phyloP scores from a whole-genome alignment of 129 eudicot species.

The Arctium lappa region DNA sequence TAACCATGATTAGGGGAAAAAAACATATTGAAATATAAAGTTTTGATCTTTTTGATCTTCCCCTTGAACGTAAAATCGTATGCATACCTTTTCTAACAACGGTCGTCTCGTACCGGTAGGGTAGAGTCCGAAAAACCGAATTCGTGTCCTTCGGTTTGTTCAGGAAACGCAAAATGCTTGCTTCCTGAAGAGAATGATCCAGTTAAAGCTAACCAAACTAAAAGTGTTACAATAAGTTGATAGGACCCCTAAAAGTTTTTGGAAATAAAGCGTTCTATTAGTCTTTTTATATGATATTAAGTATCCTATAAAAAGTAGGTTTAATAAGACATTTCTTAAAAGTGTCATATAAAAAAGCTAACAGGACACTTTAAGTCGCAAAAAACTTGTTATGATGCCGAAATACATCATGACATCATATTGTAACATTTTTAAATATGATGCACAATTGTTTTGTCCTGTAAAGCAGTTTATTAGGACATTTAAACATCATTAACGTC shows the following conservation, averaged over 20 bases:
- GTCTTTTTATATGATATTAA: neutral
- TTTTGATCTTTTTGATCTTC: no score
- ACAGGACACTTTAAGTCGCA: no score
- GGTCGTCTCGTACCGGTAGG: neutral
- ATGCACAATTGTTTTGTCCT: no score
- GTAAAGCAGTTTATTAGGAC: no score
- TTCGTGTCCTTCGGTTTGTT: slow-evolving; percentile 3
- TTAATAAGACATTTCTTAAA: no score
- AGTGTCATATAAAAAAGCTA: no score
- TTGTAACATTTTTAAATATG: no score
- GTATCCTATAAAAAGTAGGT: neutral
- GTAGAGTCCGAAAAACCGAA: neutral
- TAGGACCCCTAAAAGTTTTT: no score
- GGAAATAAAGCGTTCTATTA: neutral
- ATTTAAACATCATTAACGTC: no score
- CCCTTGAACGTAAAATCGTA: neutral
- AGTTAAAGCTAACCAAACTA: neutral
- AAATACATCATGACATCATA: no score
- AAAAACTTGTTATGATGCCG: no score
- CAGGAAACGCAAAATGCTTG: neutral
- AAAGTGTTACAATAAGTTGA: no score
- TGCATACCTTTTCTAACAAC: slow-evolving; percentile 1
- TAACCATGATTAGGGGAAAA: neutral
- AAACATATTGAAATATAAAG: neutral
- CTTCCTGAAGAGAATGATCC: slow-evolving; percentile 14